Base-by-base conservation (phyloP, 768 basidiomycete genomes). In the Flagelloscypha sp. region DNA sequence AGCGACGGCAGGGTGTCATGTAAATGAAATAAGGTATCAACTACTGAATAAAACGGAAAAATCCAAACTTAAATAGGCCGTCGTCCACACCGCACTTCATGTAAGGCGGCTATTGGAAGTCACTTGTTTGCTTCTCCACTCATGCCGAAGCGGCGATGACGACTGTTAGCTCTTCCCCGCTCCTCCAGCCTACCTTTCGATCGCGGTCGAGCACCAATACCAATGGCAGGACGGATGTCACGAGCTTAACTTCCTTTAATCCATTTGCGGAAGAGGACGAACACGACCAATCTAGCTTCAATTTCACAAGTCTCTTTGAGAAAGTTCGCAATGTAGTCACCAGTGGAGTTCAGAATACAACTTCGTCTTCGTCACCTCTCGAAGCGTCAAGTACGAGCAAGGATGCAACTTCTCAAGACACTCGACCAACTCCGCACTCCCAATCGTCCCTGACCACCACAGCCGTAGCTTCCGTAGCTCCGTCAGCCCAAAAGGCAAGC, bases 201-300 rank as follows among this genome's bases (percentile, higher is more conserved):
- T 81, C 80, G 9, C 68, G 76, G 45, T 77, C 74, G 55, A 77
- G 68, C 54, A 69, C 71, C 21, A 78, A 70, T 48, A 55, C 62
- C 7, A 55, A 43, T 13, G 65, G 79, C 33, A 47, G 51, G 23
- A 66, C 69, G 48, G 85, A 85, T 64, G 69, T 79, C 28, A 70
- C 72, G 29, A 75, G 77, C 50, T 61, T 92, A 38, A 92, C 89
- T 19, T 84, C 84, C 33, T 88, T 84, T 68, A 90, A 90, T 54
- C 86, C 86, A 5, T 92, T 89, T 63, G 77, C 84, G n/a, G 85
- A 88, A 52, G 89, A 92, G 54, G 87, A 90, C 52, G 88, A 90
- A 57, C 75, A 86, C 52, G 87, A 89, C 45, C 81, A 85, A 48
- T 82, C 85, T 6, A 88, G 84, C 11, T 88, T 87, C 54, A 79